These are phyloP conservation scores for Volvox africanus DNA, from an alignment of 139 green algal species.

Conservation along the genomic window DNA sequence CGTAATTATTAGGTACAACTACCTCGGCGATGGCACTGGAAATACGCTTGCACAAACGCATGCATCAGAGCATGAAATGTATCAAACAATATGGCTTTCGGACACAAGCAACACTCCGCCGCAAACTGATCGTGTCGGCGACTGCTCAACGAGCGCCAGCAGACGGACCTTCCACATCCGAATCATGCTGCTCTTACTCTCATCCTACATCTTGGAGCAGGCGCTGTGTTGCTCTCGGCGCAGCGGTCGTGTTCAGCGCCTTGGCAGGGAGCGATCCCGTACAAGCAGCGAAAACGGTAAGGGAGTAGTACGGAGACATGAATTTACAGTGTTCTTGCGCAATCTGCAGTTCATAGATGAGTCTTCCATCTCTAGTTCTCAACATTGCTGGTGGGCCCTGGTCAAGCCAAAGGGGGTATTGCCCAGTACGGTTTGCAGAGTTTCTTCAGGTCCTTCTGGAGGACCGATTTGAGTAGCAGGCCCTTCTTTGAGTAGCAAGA, in stretches of 20 bases:
- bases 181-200: neutral
- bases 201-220: neutral
- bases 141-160: neutral
- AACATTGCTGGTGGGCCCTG: no score
- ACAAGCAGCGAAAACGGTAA: constrained; percentile 25
- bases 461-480: no score
- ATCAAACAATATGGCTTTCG: neutral
- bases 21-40: no score
- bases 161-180: neutral
- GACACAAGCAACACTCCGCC: neutral
- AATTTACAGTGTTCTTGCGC: no score
- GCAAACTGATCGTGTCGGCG: neutral
- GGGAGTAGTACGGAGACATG: neutral
- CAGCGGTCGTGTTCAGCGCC: neutral
- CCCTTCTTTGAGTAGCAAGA: no score
- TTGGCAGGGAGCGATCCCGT: neutral
- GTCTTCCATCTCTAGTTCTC: no score
- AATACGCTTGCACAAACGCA: no score
- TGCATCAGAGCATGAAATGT: neutral
- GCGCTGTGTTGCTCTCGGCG: constrained; percentile 1
- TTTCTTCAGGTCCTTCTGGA: no score
- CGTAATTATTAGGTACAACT: no score
- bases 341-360: no score
- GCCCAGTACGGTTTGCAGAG: no score
- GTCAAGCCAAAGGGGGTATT: no score